These are phyloP conservation scores for Potentilla sterilis DNA, from an alignment of 306 rosid genomes.

Conservation along the genomic window DNA sequence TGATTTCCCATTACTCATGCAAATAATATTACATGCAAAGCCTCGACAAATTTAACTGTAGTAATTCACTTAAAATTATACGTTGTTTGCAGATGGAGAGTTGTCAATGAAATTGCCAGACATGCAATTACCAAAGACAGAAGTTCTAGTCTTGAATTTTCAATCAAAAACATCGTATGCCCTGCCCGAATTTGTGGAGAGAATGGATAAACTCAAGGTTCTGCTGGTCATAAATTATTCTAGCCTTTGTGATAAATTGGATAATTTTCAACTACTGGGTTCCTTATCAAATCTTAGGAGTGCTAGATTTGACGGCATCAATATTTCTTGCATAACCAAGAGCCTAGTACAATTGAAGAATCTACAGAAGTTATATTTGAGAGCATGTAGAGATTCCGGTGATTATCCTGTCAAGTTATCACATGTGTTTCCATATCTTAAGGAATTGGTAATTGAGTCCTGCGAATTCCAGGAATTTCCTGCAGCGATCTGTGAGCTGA, in stretches of 20 bases:
- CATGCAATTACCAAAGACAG: constrained; percentile 38
- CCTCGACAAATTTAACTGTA: too few relatives aligned
- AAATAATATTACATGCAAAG: too few relatives aligned
- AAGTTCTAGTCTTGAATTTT: constrained; percentile 48
- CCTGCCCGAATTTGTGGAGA: constrained; percentile 43
- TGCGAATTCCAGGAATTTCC: constrained; percentile 31
- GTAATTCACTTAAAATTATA: constrained; percentile 3
- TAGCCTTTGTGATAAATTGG: constrained; percentile 30
- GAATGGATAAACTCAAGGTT: constrained; percentile 41
- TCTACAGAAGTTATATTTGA: constrained; percentile 48
- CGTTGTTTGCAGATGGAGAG: constrained; percentile 34
- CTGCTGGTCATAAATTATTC: constrained; percentile 34
- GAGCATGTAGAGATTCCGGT: not conserved
- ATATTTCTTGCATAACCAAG: constrained; percentile 36
- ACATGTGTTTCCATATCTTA: constrained; percentile 35
- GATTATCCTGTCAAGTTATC: constrained; percentile 12
- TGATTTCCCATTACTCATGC: too few relatives aligned
- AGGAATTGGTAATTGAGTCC: constrained; percentile 24
- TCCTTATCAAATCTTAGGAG: constrained; percentile 31
- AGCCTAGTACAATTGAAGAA: constrained; percentile 30
- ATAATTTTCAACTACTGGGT: constrained; percentile 17
- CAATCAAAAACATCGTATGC: constrained; percentile 18
- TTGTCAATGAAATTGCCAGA: constrained; percentile 43
- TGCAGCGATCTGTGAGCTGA: constrained; percentile 21
- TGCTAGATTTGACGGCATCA: constrained; percentile 54